phyloP scores from a whole-genome alignment of 768 basidiomycete genomes.

The Phylloporus sp. region DNA sequence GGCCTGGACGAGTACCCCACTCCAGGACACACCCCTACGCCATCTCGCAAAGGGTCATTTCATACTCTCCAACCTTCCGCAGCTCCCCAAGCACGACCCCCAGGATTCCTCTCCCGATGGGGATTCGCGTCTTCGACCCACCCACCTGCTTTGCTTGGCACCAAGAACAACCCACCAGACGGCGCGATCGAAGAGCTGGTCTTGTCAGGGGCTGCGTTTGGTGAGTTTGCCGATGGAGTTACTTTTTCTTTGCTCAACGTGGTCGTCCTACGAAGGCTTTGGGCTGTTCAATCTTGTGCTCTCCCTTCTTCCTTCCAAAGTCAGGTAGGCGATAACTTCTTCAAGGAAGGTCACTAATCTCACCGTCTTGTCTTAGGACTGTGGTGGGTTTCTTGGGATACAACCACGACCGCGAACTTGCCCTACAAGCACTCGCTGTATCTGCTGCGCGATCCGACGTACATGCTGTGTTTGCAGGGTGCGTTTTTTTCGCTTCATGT shows the following conservation, averaged over 20 bases:
- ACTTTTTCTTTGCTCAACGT: background rate
- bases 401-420: conserved; percentile 64
- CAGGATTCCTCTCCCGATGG: conserved; percentile 39
- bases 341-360: background rate
- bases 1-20: conserved; percentile 47
- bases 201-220: conserved; percentile 73
- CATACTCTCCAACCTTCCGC: conserved; percentile 12
- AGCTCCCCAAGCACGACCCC: conserved; percentile 16
- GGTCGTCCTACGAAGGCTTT: conserved; percentile 31
- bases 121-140: conserved; percentile 12
- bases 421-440: conserved; percentile 62
- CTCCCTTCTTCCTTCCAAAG: conserved; percentile 65
- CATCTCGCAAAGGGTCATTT: conserved; percentile 35
- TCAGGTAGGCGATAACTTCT: conserved; percentile 44
- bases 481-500: conserved; percentile 18
- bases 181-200: conserved; percentile 69
- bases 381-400: conserved; percentile 76
- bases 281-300: conserved; percentile 80
- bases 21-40: conserved; percentile 31
- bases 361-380: conserved; percentile 36
- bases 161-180: conserved; percentile 31
- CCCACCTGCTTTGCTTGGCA: conserved; percentile 12
- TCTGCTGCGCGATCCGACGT: conserved; percentile 64
- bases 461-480: conserved; percentile 76
- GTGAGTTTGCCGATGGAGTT: conserved; percentile 33